Evolutionary conservation across 768 basidiomycete species (phyloP), one percentile per base, ranked within the genome.

Genomic region (Dentipellis sp.): DNA sequence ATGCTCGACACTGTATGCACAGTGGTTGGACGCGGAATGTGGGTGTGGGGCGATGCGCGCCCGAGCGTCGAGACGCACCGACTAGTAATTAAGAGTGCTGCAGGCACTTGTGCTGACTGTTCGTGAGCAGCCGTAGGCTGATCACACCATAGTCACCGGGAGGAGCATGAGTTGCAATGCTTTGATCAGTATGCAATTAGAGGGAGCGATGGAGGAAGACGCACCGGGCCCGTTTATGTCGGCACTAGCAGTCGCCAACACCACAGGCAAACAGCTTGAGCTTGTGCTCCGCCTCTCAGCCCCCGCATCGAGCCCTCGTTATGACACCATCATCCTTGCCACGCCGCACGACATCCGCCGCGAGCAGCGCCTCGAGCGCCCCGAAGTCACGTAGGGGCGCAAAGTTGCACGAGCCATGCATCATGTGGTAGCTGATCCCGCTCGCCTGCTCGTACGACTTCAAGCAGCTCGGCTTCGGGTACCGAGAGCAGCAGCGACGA

Each of bases 371-470:
- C 59, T 86, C 84, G 5, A 89, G 81, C 49, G 86, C 82, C 69
- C 88, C 86, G 53, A 89, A 68, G 56, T 90, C 87, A 69, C 93
- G 92, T 36, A 88, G 88, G 29, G 93, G 91, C 0, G 91, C 88
- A 68, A 93, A 95, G 69, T 92, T 93, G 71, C 94, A 97, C 60
- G 85, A 86, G 9, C 94, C 92, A 67, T 92, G 91, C 9, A 87
- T 89, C 77, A 92, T 85, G 70, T 94, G 91, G 71, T 94, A 94
- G 74, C 95, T 95, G 64, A 97, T 76, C 10, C 94, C 84, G 65
- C 95, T 97, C 45, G 91, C 91, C 71, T 95, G 93, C 75, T 95
- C 95, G 76, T 95, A 97, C 52, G 81, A 81, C 77, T 97, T 97
- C 74, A 90, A 92, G 75, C 94, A 95, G 61, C 93, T 91, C 0